Percentiles rank a stretch among this genome's conserved stretches.
Evolutionary conservation across 2,329 filamentous ascomycete species (phyloP).

Genomic region (Trichoderma sp.): DNA sequence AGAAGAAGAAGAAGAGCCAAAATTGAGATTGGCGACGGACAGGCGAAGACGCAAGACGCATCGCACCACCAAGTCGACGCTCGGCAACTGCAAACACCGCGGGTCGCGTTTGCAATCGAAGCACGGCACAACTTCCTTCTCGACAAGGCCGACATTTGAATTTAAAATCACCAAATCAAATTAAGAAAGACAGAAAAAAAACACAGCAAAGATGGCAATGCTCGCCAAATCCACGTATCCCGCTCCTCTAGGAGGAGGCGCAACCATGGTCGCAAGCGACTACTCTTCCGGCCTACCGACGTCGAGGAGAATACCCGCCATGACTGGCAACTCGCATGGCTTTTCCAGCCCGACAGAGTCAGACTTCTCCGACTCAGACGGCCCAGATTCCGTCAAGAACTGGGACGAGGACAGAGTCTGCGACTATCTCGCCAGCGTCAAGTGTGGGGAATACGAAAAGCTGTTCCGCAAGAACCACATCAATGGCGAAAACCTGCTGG

Average conservation of each 20-base stretch:
- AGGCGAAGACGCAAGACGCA: neutral
- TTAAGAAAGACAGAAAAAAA: neutral
- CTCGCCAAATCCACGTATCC: slow-evolving; percentile 72
- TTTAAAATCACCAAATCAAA: neutral
- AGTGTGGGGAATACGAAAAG: slow-evolving; percentile 90
- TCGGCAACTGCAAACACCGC: slow-evolving; percentile 1
- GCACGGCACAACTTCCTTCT: neutral
- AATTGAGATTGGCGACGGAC: neutral
- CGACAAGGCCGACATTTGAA: neutral
- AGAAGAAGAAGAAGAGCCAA: neutral
- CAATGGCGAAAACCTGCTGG: slow-evolving; percentile 92
- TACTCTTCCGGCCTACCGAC: slow-evolving; percentile 50
- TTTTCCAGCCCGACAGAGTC: slow-evolving; percentile 87
- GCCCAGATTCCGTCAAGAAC: slow-evolving; percentile 70
- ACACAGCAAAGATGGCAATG: slow-evolving; percentile 58
- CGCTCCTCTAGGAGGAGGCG: slow-evolving; percentile 47
- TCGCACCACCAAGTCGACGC: neutral
- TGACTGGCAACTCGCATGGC: slow-evolving; percentile 49
- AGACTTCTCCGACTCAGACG: slow-evolving; percentile 83
- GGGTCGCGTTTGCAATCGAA: slow-evolving; percentile 5
- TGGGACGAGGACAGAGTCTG: slow-evolving; percentile 93
- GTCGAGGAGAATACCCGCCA: slow-evolving; percentile 50
- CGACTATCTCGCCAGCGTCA: slow-evolving; percentile 86
- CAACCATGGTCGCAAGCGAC: slow-evolving; percentile 43
- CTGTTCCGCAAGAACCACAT: slow-evolving; percentile 91